Evolutionary conservation across 2,329 filamentous ascomycete species (phyloP), one percentile per base, ranked within the genome.

Genomic region (Taxawa tesnikishii): DNA sequence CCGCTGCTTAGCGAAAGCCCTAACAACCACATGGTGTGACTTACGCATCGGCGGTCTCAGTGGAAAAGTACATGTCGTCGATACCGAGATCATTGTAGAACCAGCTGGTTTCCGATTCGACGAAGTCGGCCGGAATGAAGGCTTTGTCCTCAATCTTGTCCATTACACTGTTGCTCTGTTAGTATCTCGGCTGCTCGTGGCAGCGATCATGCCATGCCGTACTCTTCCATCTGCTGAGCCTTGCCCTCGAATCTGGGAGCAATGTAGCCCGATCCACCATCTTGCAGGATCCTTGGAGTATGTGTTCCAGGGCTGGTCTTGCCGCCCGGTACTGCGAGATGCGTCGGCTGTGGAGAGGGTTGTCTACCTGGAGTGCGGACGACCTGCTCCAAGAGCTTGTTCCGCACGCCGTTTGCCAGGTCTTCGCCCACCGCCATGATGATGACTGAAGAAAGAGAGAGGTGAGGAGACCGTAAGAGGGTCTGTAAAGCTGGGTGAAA

Each of bases 11-110:
- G 18, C 21, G 33, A 47, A 35, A 50, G 49, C 28, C 19, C 10
- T 14, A 14, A 6, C 11, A 16, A 13, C n/a, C 2, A 18, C 2
- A 15, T n/a, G 15, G 6, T 3, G 21, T 6, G 9, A 43, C 54
- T 45, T 47, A 58, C 54, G 83, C 83, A 34, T 83, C 76, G 12
- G 81, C 80, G 4, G 71, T 74, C 64, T 94, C 87, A 43, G 88
- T 85, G 54, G 87, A 77, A 64, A 96, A 96, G 68, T 94, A 96
- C 61, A 93, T 88, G 67, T 94, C 90, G 51, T 98, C 90, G 48
- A 98, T 98, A 46, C 90, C 90, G 15, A 98, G 75, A 58, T 92
- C 81, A 55, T 90, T 83, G 67, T 98, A 98, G 67, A 98, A 98
- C 88, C 90, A 98, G 38, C 75, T 70, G 31, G 87, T 83, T 61